Evolutionary conservation across 2,329 filamentous ascomycete species (phyloP), one percentile per base, ranked within the genome.

Genomic region (Sporothrix inflata): DNA sequence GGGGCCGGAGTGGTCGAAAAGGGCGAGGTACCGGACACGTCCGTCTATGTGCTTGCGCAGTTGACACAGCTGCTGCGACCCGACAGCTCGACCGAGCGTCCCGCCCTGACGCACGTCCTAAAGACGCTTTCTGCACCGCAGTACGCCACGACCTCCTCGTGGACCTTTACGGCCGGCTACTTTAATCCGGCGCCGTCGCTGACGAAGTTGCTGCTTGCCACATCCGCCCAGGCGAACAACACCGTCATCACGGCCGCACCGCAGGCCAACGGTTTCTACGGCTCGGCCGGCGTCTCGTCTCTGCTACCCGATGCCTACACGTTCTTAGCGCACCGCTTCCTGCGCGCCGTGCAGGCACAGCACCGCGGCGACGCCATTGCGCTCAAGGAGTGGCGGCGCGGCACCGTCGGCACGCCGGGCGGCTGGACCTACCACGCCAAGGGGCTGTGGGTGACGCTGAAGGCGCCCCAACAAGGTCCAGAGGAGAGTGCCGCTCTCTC

Each of bases 371-470:
- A 86, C 1, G 85, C 86, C 11, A 91, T 98, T 38, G 82, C 88
- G 3, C 84, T 99, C 4, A 92, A 93, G 74, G 96, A 99, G 82
- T 99, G 96, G 96, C 88, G 91, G 7, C 86, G 87, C 61, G 96
- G 96, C 9, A 92, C 90, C 0, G 92, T 97, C 2, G 92, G 92
- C 21, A 87, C 94, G 77, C 90, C 92, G 0, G 93, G 85, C 0
- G 95, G 94, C 0, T 99, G 97, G 96, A 98, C 95, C 0, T 99
- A 99, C 81, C 96, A 99, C 78, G 96, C 96, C 65, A 99, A 99
- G 82, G 96, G 96, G 0, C 85, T 98, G 1, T 98, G 95, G 95
- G 86, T 98, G 34, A 93, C 92, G 0, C 85, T 95, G 71, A 88
- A 91, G 0, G 84, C 85, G 1, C 19, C 16, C 14, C 42, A 47